Base-by-base conservation (phyloP, 345 rosid species). In the Iberis pinnata region DNA sequence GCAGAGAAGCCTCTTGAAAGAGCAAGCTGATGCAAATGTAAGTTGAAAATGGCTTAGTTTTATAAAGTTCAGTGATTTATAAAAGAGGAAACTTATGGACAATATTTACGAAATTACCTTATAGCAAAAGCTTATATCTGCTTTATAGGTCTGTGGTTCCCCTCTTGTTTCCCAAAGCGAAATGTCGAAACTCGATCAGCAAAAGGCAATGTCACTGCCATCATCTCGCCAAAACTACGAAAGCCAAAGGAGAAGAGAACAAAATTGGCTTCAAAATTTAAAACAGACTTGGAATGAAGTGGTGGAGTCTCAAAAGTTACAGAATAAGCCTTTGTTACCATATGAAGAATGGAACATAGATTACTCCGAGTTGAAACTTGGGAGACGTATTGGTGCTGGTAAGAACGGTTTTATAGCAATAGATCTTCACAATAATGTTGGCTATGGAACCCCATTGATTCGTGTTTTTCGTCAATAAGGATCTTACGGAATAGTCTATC, bases 351-450 rank as follows among this genome's bases (percentile, higher is more conserved):
- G 96, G 87, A 72, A 76, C 65, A 87, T 90, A 66, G 83, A 82
- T 67, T 80, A 78, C 76, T 82, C 88, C 10, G 89, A 83, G 51
- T 42, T 90, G 67, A 65, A 72, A 2, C 79, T 87, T 50, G 88
- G 96, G 36, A 67, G 78, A 53, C 79, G 77, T 56, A 82, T 90
- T 70, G 95, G 95, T 25, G 74, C 68, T 42, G 98, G 98, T 90
- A 76, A 76, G 77, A 38, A 32, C n/a, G 11, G 12, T 10, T 32
- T 32, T 32, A 32, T 9, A 12, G 4, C 10, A 9, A 32, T 32
- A 32, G 12, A 32, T 32, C 2, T 32, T 9, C 3, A 32, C 2
- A 9, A 9, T 9, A 9, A 32, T 5, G 8, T 27, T 27, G 32
- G 32, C 9, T 6, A 7, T 9, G 32, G 32, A 22, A 2, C 6